Evolutionary conservation across 805 yeast species (phyloP).

Genomic region (Candida jianshihensis): DNA sequence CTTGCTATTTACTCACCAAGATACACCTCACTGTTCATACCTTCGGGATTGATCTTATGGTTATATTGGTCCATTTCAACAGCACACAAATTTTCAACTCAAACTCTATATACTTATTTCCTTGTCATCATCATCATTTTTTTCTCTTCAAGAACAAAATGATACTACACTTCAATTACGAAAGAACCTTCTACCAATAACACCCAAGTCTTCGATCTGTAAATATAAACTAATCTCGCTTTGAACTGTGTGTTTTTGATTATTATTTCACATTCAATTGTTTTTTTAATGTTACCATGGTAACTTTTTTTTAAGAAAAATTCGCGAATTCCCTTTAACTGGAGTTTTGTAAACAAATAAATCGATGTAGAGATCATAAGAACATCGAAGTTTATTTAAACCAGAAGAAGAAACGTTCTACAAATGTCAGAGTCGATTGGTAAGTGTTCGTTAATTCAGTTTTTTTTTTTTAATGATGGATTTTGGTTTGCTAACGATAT

Average conservation of each 20-base stretch:
- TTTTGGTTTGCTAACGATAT: not conserved
- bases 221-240: too few relatives aligned
- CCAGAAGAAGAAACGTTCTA: not conserved
- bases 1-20: slow-evolving; percentile 70
- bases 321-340: too few relatives aligned
- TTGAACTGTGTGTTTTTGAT: too few relatives aligned
- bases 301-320: too few relatives aligned
- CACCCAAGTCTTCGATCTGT: too few relatives aligned
- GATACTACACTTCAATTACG: not conserved
- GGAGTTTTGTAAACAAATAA: not conserved
- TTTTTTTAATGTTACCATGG: too few relatives aligned
- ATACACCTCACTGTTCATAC: slow-evolving; percentile 21
- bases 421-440: slow-evolving; percentile 15
- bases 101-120: not conserved
- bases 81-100: slow-evolving; percentile 32
- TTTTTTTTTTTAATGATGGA: too few relatives aligned
- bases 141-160: not conserved
- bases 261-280: too few relatives aligned
- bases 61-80: slow-evolving; percentile 64
- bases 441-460: slow-evolving; percentile 3
- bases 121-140: not conserved
- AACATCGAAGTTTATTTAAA: too few relatives aligned
- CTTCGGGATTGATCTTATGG: slow-evolving; percentile 29
- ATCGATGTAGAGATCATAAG: too few relatives aligned
- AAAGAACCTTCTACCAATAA: not conserved